phyloP scores from a whole-genome alignment of 2,329 filamentous ascomycete species.

The Knufia fluminis region DNA sequence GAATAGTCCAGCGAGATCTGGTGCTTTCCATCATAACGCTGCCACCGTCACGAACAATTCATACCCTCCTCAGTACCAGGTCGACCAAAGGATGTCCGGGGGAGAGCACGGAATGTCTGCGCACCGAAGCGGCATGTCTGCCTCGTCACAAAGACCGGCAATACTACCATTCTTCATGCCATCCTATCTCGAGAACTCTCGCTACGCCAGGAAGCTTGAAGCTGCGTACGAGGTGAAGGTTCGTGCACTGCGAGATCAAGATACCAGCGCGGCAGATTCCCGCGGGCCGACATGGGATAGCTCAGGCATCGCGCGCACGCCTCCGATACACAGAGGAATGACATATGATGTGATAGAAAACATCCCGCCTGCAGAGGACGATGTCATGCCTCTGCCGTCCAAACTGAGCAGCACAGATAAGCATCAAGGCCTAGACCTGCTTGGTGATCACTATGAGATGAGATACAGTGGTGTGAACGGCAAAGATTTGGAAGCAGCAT shows the following conservation, averaged over 20 bases:
- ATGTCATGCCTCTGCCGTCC: constrained; percentile 62
- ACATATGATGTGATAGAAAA: constrained; percentile 79
- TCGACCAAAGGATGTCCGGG: constrained; percentile 28
- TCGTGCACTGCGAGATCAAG: constrained; percentile 5
- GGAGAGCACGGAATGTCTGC: constrained; percentile 42
- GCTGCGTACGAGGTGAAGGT: constrained; percentile 56
- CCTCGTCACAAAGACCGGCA: constrained; percentile 1
- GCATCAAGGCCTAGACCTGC: constrained; percentile 61
- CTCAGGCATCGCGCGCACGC: constrained; percentile 43
- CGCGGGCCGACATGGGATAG: constrained; percentile 15
- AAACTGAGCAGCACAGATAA: constrained; percentile 77
- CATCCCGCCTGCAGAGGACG: constrained; percentile 50
- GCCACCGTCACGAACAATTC: constrained; percentile 27
- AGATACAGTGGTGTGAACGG: constrained; percentile 49
- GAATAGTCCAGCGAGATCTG: constrained; percentile 34
- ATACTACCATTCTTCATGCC: constrained; percentile 60
- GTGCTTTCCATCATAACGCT: constrained; percentile 26
- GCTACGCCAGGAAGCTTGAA: constrained; percentile 67
- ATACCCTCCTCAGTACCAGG: constrained; percentile 29
- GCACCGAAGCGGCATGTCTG: constrained; percentile 21
- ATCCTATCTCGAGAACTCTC: constrained; percentile 69
- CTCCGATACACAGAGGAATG: constrained; percentile 63
- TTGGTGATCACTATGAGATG: constrained; percentile 64
- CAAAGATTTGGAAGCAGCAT: constrained; percentile 65
- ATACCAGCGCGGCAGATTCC: background rate